Conservation (phyloP, 2,329 filamentous ascomycete genomes). For the Exophiala xenobiotica region DNA sequence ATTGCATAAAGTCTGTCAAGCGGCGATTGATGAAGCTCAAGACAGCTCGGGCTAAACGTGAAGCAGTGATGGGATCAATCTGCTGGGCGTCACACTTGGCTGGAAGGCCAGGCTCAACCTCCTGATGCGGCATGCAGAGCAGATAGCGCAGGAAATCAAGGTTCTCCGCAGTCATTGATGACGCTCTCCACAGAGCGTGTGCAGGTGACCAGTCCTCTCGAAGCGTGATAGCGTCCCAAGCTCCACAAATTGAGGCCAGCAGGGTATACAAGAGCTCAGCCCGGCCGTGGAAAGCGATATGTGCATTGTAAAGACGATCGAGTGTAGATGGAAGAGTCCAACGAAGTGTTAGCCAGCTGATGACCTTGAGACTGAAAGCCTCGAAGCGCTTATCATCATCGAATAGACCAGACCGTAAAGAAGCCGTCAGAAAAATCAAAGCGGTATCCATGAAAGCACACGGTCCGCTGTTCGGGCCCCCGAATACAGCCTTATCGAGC, state of each 20-base stretch:
- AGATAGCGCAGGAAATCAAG: conserved; percentile 17
- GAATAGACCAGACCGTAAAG: conserved; percentile 63
- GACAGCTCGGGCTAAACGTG: conserved; percentile 37
- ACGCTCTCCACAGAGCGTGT: conserved; percentile 12
- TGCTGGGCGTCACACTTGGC: background rate
- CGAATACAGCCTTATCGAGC: conserved; percentile 21
- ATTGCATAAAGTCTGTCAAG: conserved; percentile 45
- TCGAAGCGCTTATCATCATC: conserved; percentile 66
- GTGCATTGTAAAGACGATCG: conserved; percentile 66
- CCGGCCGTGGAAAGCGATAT: conserved; percentile 62
- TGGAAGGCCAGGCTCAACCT: background rate
- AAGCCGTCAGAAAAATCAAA: conserved; percentile 66
- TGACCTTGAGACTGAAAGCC: conserved; percentile 67
- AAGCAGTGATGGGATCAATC: conserved; percentile 12
- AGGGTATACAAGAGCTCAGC: conserved; percentile 70
- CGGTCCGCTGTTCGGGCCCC: conserved; percentile 77
- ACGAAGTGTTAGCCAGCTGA: conserved; percentile 76
- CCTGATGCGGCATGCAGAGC: background rate
- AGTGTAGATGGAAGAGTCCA: conserved; percentile 72
- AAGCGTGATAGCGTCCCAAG: conserved; percentile 27
- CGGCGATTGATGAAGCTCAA: conserved; percentile 49
- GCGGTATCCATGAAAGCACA: conserved; percentile 76
- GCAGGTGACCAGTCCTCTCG: conserved; percentile 19
- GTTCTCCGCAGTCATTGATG: conserved; percentile 8
- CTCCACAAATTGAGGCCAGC: conserved; percentile 64